Evolutionary conservation across 495 filamentous ascomycete genomes (phyloP).

Genomic region (Aspergillus kassunensis): DNA sequence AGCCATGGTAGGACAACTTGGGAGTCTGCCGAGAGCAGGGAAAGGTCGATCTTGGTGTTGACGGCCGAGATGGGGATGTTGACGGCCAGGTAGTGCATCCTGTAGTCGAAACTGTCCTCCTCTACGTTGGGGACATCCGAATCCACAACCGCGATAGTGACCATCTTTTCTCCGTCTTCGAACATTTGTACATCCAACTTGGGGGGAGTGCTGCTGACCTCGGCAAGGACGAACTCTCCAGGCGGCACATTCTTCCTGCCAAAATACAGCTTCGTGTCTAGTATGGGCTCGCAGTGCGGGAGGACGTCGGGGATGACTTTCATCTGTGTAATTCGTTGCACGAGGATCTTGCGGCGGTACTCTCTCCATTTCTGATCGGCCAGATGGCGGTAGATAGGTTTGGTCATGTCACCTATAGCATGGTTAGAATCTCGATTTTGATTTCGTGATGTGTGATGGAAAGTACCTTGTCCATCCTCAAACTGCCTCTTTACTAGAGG

Average conservation of each 20-base stretch:
- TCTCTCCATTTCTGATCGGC: constrained; percentile 83
- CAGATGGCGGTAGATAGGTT: constrained; percentile 92
- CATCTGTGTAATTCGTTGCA: constrained; percentile 87
- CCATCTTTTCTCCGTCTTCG: constrained; percentile 71
- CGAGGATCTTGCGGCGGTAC: constrained; percentile 68
- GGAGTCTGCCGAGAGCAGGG: constrained; percentile 46
- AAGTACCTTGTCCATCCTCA: constrained; percentile 81
- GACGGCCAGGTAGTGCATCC: constrained; percentile 79
- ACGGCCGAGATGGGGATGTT: constrained; percentile 59
- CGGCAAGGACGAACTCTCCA: constrained; percentile 72
- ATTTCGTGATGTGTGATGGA: too few species aligned
- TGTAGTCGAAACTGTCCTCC: constrained; percentile 70
- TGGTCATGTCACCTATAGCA: constrained; percentile 87
- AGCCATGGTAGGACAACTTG: constrained; percentile 77
- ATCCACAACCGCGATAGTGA: constrained; percentile 82
- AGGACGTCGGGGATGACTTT: constrained; percentile 91
- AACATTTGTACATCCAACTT: constrained; percentile 82
- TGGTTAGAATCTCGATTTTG: too few species aligned
- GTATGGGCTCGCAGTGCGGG: constrained; percentile 70
- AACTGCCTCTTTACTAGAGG: constrained; percentile 90
- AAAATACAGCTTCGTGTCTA: constrained; percentile 79
- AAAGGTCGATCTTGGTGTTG: constrained; percentile 48
- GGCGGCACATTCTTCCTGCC: constrained; percentile 60
- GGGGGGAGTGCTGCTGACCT: constrained; percentile 62
- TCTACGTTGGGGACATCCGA: constrained; percentile 81